A percentile compares a stretch with the other conserved stretches of the same genome.
Evolutionary conservation across 257 asterid species (phyloP).

Genomic region (Cruciata laevipes): DNA sequence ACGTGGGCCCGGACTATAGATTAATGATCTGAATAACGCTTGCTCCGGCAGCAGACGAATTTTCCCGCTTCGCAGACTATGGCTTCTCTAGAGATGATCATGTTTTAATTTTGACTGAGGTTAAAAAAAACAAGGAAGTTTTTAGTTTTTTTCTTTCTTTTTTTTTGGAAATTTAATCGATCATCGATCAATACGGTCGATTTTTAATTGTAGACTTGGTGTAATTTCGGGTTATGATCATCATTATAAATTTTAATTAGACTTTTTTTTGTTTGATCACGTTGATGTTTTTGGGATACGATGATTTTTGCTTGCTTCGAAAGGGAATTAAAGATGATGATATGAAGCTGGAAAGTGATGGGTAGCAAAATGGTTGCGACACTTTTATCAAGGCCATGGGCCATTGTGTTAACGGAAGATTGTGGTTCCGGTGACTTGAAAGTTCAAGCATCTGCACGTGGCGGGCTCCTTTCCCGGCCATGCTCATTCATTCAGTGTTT

Average conservation of each 20-base stretch:
- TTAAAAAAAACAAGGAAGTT: not conserved
- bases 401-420: conserved; percentile 26
- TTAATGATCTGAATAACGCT: conserved; percentile 45
- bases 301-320: conserved; percentile 25
- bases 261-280: not conserved
- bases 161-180: conserved; percentile 8
- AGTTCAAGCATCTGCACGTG: conserved; percentile 57
- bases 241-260: conserved; percentile 9
- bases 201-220: conserved; percentile 28
- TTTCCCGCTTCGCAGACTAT: conserved; percentile 6
- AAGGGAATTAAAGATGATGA: conserved; percentile 41
- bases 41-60: conserved; percentile 9
- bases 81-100: conserved; percentile 20
- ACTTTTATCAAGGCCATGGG: conserved; percentile 39
- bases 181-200: not conserved
- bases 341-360: conserved; percentile 36
- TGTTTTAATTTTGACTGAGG: conserved; percentile 27
- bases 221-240: conserved; percentile 31
- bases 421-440: conserved; percentile 27
- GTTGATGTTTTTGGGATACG: not conserved
- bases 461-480: conserved; percentile 22
- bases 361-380: conserved; percentile 41
- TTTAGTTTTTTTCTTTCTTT: no score
- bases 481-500: conserved; percentile 7
- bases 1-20: conserved; percentile 61